Evolutionary conservation across 2,329 filamentous ascomycete genomes (phyloP).

Genomic region (Neocucurbitaria cava): DNA sequence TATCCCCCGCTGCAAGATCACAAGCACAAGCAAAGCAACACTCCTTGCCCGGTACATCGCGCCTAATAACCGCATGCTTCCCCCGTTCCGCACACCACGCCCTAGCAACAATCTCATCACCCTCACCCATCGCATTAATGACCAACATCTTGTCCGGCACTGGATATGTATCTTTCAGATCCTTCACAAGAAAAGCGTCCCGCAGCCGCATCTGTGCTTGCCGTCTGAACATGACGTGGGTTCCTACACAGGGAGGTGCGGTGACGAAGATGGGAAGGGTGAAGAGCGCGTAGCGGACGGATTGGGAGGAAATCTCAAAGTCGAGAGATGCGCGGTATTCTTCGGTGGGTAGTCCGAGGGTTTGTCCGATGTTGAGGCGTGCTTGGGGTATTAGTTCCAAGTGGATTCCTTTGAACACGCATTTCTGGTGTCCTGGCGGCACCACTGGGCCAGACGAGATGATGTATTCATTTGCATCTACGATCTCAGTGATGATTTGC

Average conservation of each 20-base stretch:
- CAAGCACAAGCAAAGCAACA: neutral
- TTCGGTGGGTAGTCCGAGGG: neutral
- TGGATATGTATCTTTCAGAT: neutral
- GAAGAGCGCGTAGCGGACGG: neutral
- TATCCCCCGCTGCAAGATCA: neutral
- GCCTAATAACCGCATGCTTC: neutral
- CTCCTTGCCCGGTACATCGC: neutral
- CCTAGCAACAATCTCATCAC: neutral
- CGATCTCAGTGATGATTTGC: neutral
- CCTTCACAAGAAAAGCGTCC: neutral
- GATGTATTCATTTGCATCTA: neutral
- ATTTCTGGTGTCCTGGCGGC: neutral
- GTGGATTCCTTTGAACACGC: neutral
- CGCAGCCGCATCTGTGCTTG: neutral
- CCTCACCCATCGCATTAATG: neutral
- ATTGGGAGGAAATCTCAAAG: neutral
- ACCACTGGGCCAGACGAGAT: neutral
- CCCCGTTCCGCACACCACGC: constrained; percentile 1
- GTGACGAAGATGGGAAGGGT: neutral
- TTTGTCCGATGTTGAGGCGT: neutral
- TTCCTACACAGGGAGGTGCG: neutral
- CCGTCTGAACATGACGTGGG: neutral
- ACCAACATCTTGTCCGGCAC: neutral
- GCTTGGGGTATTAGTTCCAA: neutral
- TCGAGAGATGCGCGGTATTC: neutral